Conservation (phyloP, 108 stramenopile species). For the Cyclotella kingstonii region DNA sequence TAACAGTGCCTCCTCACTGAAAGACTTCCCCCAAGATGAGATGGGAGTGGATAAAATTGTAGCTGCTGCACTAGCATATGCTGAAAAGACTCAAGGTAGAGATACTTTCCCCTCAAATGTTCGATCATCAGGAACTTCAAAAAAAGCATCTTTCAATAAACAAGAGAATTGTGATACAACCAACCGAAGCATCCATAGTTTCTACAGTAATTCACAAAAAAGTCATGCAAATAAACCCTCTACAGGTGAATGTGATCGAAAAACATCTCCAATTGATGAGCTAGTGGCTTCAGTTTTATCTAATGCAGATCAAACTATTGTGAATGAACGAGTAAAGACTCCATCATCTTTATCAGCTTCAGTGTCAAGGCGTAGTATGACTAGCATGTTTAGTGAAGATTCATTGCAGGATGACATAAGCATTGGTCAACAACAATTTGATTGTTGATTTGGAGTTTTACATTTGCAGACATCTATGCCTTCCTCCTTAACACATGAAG, state of each 20-base stretch:
- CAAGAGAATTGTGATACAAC: background rate
- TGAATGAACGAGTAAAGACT: no score
- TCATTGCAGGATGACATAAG: no score
- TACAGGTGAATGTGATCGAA: no score
- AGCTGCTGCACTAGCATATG: constrained; percentile 41
- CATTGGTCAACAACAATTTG: no score
- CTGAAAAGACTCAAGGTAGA: constrained; percentile 32
- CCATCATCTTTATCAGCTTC: no score
- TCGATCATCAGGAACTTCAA: background rate
- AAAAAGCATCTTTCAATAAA: background rate
- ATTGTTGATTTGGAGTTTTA: no score
- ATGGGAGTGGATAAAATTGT: constrained; percentile 31
- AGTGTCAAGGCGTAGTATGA: no score
- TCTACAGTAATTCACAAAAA: constrained; percentile 1
- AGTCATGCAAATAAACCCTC: no score
- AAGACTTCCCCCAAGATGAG: background rate
- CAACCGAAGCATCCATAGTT: constrained; percentile 10
- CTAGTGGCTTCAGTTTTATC: background rate
- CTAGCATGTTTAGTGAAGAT: no score
- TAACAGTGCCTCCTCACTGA: constrained; percentile 4
- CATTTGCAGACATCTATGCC: no score
- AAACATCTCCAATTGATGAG: background rate
- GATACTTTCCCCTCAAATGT: background rate
- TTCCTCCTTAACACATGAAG: no score
- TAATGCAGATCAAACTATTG: no score